Percentiles rank a stretch among this genome's conserved stretches.
Conservation (phyloP, 306 rosid genomes). For the Biancaea sappan region DNA sequence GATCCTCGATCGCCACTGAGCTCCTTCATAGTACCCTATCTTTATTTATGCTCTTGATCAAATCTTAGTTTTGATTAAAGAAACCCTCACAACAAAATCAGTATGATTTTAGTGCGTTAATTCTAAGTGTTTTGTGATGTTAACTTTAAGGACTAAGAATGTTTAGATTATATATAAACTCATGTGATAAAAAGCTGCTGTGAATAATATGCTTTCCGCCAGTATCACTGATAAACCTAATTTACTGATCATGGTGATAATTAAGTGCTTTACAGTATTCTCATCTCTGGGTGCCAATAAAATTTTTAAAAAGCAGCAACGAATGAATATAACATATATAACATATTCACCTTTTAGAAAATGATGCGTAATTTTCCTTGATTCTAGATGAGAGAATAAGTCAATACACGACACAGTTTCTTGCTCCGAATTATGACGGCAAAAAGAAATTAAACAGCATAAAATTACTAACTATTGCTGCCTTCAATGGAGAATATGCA, state of each 20-base stretch:
- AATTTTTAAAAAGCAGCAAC: slow-evolving; percentile 2
- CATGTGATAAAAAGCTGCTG: neutral
- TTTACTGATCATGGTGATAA: neutral
- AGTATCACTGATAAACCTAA: neutral
- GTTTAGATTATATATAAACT: too few species aligned
- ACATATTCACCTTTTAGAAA: too few species aligned
- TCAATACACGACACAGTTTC: slow-evolving; percentile 14
- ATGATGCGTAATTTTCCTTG: neutral
- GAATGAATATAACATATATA: neutral
- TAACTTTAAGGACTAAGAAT: too few species aligned
- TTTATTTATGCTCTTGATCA: neutral
- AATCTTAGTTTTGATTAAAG: too few species aligned
- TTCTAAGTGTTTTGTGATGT: neutral
- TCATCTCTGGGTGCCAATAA: neutral
- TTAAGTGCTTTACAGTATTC: slow-evolving; percentile 20
- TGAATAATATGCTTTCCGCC: slow-evolving; percentile 1
- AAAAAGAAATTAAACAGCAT: slow-evolving; percentile 23
- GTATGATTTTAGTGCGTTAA: neutral
- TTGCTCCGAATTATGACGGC: slow-evolving; percentile 32
- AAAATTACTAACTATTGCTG: slow-evolving; percentile 30
- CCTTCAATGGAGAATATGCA: slow-evolving; percentile 15
- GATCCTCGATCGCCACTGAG: slow-evolving; percentile 27
- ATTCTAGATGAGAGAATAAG: slow-evolving; percentile 12
- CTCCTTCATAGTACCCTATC: slow-evolving; percentile 23
- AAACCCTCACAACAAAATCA: too few species aligned